Base-by-base conservation (phyloP, 768 basidiomycete species). In the Rhizopogon vinicolor region DNA sequence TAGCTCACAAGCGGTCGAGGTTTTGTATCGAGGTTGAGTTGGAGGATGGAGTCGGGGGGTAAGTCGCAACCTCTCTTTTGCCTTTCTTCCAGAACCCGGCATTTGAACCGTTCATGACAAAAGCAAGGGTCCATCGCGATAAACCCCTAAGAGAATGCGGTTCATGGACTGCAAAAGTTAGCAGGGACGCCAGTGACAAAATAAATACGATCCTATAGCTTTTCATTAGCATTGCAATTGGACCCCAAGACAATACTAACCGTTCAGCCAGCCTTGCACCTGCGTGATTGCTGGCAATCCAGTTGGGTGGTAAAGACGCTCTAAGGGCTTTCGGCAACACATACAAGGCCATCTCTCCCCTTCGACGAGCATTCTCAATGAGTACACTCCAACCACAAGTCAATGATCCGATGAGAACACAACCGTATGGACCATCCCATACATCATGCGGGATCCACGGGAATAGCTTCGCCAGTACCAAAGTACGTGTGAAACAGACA, bases 271-370 rank as follows among this genome's bases (percentile, higher is more conserved):
- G 53, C 39, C 68, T 72, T 7, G 75, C 69, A n/a, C 71, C 70
- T 13, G 57, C 62, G 37, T 72, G 74, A 2, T 77, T 71, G 46
- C 74, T 77, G 56, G 72, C 75, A 22, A 82, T 44, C 80, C 83
- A 85, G 5, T 62, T 63, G 56, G 80, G 71, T 1, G 87, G 79
- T n/a, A 91, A 65, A 51, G 75, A 82, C 0, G 89, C 76, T 43
- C 86, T 74, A 31, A 91, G 58, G 12, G 88, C 89, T 53, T 80
- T 75, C 3, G 90, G 89, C 5, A 91, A 72, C 51, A 91, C 89
- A 62, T 91, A 91, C 31, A 91, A 66, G 0, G 88, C 84, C 73
- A 92, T 88, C 70, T 92, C 90, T 5, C 88, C 87, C 51, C 90
- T 73, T 58, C 90, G 72, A 53, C 75, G 73, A 2, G 83, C 84